Conservation (phyloP, 441 rosid species). For the Populus tomentosa region DNA sequence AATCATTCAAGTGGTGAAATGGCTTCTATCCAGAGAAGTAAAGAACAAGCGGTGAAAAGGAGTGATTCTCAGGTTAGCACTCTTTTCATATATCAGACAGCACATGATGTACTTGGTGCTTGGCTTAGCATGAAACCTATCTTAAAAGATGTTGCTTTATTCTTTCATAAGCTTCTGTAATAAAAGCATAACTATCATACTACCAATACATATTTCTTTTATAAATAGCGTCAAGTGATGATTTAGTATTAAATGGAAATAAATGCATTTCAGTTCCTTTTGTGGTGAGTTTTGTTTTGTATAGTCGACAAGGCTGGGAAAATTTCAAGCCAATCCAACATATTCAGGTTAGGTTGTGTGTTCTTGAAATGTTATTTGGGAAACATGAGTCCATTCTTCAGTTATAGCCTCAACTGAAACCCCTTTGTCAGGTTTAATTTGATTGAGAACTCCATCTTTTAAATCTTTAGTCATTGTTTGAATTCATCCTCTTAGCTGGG, state of each 20-base stretch:
- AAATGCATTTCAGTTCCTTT: not conserved
- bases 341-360: not conserved
- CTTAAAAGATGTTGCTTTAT: not conserved
- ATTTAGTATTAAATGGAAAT: not conserved
- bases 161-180: not conserved
- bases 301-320: not conserved
- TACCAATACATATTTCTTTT: not conserved
- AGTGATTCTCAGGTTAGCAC: conserved; percentile 68
- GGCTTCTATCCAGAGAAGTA: conserved; percentile 34
- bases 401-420: not conserved
- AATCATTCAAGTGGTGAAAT: conserved; percentile 42
- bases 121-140: not conserved
- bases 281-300: not conserved
- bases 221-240: not conserved
- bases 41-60: conserved; percentile 48
- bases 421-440: not conserved
- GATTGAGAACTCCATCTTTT: not conserved
- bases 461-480: not conserved
- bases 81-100: not conserved
- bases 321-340: not conserved
- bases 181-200: not conserved
- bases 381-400: not conserved
- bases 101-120: not conserved
- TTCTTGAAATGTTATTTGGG: conserved; percentile 1
- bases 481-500: not conserved